Percentiles rank a stretch among this genome's conserved stretches.
These are phyloP conservation scores for Biscogniauxia marginata DNA, from an alignment of 2,329 filamentous ascomycete species.

Conservation along the genomic window DNA sequence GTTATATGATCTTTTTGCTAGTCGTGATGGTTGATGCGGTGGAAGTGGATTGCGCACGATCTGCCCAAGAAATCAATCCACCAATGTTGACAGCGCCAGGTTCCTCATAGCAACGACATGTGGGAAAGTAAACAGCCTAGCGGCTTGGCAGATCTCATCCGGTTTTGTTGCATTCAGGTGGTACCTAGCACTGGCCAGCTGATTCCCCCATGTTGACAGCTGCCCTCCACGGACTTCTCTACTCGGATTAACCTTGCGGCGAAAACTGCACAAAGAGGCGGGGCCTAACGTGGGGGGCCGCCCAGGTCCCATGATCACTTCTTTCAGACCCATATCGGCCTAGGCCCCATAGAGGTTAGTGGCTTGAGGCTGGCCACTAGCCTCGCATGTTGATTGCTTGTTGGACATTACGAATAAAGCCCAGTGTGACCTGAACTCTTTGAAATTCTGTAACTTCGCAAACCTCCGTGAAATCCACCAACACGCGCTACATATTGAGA, in stretches of 20 bases:
- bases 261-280: no score
- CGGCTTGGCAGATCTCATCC: neutral
- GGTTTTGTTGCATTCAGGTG: neutral
- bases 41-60: neutral
- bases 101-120: neutral
- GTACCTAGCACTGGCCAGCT: neutral
- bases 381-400: neutral
- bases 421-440: neutral
- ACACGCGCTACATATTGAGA: neutral
- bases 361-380: neutral
- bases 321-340: neutral
- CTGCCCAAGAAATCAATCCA: neutral
- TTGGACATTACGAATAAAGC: neutral
- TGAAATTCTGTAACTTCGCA: neutral
- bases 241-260: no score
- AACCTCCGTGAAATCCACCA: neutral
- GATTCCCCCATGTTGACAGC: neutral
- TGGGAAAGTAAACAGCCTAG: neutral
- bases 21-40: neutral
- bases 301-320: neutral
- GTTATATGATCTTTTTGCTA: neutral
- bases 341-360: neutral
- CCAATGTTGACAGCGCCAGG: neutral
- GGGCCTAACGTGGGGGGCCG: no score
- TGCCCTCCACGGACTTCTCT: neutral